These are phyloP conservation scores for Salpingoeca rosetta DNA, from an alignment of 78 protist species.

Conservation along the genomic window DNA sequence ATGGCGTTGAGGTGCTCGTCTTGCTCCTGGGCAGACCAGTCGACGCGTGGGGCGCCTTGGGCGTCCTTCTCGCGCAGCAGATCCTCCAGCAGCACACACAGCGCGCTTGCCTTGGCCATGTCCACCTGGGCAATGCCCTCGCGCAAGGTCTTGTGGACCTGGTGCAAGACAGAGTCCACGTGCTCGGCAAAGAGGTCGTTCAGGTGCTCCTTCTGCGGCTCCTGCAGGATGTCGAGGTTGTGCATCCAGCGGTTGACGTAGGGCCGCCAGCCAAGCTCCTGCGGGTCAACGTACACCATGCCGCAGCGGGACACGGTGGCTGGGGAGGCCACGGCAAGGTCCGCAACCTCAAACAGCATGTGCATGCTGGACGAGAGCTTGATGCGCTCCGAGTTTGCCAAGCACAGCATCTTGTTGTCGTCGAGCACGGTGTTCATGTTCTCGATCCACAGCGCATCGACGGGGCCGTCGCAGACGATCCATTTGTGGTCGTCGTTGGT, in stretches of 20 bases:
- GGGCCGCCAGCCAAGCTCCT: slow-evolving; percentile 40
- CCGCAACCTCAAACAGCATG: slow-evolving; percentile 60
- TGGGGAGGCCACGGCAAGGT: slow-evolving; percentile 57
- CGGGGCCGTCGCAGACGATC: slow-evolving; percentile 65
- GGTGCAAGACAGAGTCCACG: slow-evolving; percentile 8
- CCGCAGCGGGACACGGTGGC: slow-evolving; percentile 76
- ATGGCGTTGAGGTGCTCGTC: neutral
- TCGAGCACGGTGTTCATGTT: slow-evolving; percentile 63
- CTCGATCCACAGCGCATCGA: slow-evolving; percentile 68
- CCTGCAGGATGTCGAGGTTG: neutral
- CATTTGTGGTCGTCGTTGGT: slow-evolving; percentile 3
- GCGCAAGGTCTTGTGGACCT: neutral
- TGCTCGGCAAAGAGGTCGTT: slow-evolving; percentile 24
- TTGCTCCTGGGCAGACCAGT: too few species aligned
- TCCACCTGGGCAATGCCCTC: slow-evolving; percentile 11
- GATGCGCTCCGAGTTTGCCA: slow-evolving; percentile 55
- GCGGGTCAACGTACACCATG: slow-evolving; percentile 54
- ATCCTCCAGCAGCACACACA: slow-evolving; percentile 14
- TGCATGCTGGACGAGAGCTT: slow-evolving; percentile 29
- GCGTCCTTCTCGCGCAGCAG: neutral
- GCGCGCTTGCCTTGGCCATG: slow-evolving; percentile 1
- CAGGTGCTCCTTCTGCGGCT: neutral
- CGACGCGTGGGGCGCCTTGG: slow-evolving; percentile 11
- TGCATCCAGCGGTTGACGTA: neutral
- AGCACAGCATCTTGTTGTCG: slow-evolving; percentile 73